Base-by-base conservation (phyloP, 1,284 basidiomycete genomes). In the Heterobasidion occidentale region DNA sequence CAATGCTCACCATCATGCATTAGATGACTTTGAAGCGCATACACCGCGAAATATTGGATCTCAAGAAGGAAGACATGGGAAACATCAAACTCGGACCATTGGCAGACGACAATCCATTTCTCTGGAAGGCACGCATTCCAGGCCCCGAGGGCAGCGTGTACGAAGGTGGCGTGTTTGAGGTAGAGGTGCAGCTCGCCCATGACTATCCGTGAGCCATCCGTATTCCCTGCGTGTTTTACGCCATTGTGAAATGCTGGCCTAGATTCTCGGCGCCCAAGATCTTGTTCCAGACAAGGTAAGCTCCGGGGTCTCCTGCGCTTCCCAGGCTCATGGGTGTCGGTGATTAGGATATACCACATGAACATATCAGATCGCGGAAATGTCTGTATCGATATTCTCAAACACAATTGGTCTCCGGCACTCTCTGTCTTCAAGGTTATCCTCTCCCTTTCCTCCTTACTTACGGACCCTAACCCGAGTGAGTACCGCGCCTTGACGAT, bases 381-480 rank as follows among this genome's bases (percentile, higher is more conserved):
- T 61, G 82, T 90, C 53, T 89, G 87, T 65, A 87, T 88, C 61
- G 86, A 94, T 70, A 89, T 94, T 51, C 78, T 94, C 59, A 94
- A 95, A 72, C 80, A 83, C 63, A 89, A 90, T 62, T 95, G 92
- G 93, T 93, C 91, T 0, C 92, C 93, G 2, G 92, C 92, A 0
- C 73, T 95, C 36, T 94, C 92, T 1, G 75, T 95, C 46, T 94
- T 91, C 78, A 95, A 95, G 75, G 89, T 94, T 65, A 85, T 95
- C 69, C 80, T 94, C 14, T 93, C 90, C 15, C 78, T 95, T 5
- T 92, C 90, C 0, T 92, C 90, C 0, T 79, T 95, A 4, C 75
- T 95, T 50, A 93, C 90, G 9, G 92, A 95, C 63, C 92, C 92
- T 0, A 95, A 95, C 72, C 92, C 92, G 1, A 80, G 90, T 92